Conservation (phyloP, 1,284 basidiomycete species). For the Heliocybe sulcata region DNA sequence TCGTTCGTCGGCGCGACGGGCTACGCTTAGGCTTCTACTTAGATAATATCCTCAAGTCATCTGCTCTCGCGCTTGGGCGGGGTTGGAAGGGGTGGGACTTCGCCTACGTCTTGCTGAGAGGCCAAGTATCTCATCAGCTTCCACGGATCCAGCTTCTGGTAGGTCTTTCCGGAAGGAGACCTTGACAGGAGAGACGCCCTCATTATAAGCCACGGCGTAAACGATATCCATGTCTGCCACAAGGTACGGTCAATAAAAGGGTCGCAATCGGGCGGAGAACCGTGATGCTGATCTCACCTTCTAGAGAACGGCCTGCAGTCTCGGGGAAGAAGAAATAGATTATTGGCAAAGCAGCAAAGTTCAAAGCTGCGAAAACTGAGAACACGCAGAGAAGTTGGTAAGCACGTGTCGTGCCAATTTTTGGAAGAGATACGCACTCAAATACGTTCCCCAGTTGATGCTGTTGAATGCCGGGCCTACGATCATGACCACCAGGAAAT, state of each 20-base stretch:
- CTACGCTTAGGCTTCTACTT: no score
- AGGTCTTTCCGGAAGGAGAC: not conserved
- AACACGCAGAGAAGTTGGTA: conserved; percentile 36
- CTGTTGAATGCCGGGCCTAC: not conserved
- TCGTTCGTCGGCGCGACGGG: no score
- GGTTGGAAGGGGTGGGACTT: not conserved
- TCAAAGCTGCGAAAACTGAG: conserved; percentile 55
- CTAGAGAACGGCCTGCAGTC: conserved; percentile 52
- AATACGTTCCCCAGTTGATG: conserved; percentile 37
- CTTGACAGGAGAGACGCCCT: not conserved
- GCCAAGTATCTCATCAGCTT: not conserved
- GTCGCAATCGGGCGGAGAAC: not conserved
- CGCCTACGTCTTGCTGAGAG: not conserved
- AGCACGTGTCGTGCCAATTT: conserved; percentile 52
- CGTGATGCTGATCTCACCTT: conserved; percentile 22
- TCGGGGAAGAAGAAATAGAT: conserved; percentile 67
- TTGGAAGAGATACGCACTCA: conserved; percentile 64
- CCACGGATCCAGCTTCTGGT: not conserved
- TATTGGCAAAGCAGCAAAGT: conserved; percentile 51
- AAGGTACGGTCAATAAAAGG: not conserved
- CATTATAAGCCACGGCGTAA: not conserved
- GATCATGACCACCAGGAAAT: not conserved
- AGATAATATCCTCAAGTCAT: no score
- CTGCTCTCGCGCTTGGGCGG: not conserved
- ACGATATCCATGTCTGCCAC: not conserved